These are phyloP conservation scores for Russula vinacea DNA, from an alignment of 768 basidiomycete genomes.

Conservation along the genomic window DNA sequence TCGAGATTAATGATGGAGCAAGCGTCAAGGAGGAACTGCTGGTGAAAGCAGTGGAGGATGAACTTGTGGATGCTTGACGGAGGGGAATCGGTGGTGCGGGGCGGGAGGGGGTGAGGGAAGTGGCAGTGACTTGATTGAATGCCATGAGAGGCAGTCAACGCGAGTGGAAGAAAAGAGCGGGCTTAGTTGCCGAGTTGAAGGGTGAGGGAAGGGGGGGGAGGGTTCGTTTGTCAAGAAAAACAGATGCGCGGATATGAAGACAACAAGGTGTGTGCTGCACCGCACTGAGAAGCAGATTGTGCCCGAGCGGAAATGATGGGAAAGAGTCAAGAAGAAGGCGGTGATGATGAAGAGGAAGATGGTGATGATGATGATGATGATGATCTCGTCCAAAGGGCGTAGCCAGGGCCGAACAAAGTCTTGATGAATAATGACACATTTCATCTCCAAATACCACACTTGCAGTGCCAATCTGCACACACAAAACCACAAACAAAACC, in stretches of 20 bases:
- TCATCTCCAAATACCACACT: background rate
- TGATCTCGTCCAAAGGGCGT: conserved; percentile 1
- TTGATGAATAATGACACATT: background rate
- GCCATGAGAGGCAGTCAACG: conserved; percentile 39
- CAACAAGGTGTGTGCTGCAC: background rate
- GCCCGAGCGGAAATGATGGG: background rate
- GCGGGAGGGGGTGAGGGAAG: conserved; percentile 70
- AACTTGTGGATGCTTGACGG: conserved; percentile 47
- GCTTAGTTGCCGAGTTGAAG: background rate
- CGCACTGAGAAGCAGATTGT: background rate
- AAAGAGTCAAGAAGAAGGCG: background rate
- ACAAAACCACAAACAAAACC: background rate
- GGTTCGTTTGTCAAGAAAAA: conserved; percentile 7
- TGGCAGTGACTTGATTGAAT: conserved; percentile 48
- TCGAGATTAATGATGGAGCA: conserved; percentile 45
- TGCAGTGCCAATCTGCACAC: background rate
- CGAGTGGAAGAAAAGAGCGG: background rate
- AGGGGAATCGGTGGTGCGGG: conserved; percentile 72
- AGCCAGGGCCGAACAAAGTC: background rate
- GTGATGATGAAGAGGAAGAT: background rate
- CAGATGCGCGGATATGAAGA: background rate
- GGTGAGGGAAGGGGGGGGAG: background rate
- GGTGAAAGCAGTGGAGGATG: conserved; percentile 49
- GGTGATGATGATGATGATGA: background rate
- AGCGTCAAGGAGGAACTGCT: conserved; percentile 60